phyloP scores from a whole-genome alignment of 805 yeast species.

The Candida broadrunensis region DNA sequence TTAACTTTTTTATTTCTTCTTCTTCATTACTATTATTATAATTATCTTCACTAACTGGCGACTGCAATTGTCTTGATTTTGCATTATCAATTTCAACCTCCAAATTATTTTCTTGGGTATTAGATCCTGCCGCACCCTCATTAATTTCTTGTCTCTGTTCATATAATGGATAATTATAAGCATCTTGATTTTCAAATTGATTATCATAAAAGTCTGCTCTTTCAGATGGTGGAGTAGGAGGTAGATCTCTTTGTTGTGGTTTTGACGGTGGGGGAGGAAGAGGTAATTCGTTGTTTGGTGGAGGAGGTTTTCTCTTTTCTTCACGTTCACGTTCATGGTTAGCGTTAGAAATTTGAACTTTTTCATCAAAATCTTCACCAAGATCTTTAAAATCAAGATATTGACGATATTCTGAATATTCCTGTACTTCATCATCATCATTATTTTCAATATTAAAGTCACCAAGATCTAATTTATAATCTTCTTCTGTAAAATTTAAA shows the following conservation, averaged over 20 bases:
- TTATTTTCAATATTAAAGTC: not conserved
- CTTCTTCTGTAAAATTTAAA: not conserved
- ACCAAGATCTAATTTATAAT: not conserved
- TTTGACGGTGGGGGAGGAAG: not conserved
- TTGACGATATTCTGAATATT: not conserved
- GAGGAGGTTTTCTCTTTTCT: not conserved
- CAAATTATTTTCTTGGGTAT: too few relatives aligned
- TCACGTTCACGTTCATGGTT: not conserved
- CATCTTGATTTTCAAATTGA: not conserved
- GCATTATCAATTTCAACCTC: not conserved
- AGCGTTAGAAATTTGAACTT: not conserved
- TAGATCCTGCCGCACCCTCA: too few relatives aligned
- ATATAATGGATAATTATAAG: not conserved
- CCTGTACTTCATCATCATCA: not conserved
- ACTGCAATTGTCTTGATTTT: not conserved
- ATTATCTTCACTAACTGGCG: not conserved
- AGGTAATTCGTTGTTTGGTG: conserved; percentile 1
- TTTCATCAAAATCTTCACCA: not conserved
- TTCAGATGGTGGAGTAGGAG: not conserved
- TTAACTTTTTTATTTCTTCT: conserved; percentile 3
- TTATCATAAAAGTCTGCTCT: not conserved
- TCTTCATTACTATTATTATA: not conserved
- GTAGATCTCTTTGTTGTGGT: not conserved
- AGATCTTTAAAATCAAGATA: not conserved
- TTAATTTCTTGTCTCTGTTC: too few relatives aligned